Evolutionary conservation across 1,284 basidiomycete genomes (phyloP).

Genomic region (Irpex sp.): DNA sequence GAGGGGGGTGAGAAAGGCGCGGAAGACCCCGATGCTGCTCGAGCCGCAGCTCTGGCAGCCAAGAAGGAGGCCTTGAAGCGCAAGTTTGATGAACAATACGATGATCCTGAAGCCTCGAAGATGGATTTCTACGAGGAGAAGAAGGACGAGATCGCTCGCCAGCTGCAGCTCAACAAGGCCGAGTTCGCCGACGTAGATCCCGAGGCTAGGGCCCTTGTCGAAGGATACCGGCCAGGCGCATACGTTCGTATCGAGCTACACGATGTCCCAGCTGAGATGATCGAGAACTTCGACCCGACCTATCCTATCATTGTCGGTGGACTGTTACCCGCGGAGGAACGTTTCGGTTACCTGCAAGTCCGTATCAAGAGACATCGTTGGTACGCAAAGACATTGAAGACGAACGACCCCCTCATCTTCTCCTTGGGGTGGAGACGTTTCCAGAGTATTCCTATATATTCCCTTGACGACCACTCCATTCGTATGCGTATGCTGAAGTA

Average conservation of each 20-base stretch:
- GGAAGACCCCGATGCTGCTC: constrained; percentile 32
- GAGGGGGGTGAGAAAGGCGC: constrained; percentile 16
- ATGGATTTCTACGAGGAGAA: constrained; percentile 87
- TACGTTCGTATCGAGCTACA: constrained; percentile 91
- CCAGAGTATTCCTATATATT: constrained; percentile 93
- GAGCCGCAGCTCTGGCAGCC: constrained; percentile 59
- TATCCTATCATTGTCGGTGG: constrained; percentile 94
- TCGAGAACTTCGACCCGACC: constrained; percentile 88
- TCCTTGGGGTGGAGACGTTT: constrained; percentile 96
- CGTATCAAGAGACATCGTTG: constrained; percentile 96
- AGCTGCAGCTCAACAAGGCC: constrained; percentile 78
- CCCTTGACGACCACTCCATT: constrained; percentile 93
- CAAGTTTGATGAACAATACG: constrained; percentile 96
- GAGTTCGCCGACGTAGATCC: constrained; percentile 84
- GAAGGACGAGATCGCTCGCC: constrained; percentile 88
- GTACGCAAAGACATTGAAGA: constrained; percentile 92
- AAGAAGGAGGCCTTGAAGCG: constrained; percentile 93
- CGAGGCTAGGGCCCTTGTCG: constrained; percentile 77
- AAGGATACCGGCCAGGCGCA: constrained; percentile 88
- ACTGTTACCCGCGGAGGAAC: constrained; percentile 86
- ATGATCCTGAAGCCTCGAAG: constrained; percentile 76
- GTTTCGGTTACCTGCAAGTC: constrained; percentile 91
- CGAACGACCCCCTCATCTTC: constrained; percentile 94
- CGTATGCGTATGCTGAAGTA: constrained; percentile 99
- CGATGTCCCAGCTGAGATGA: constrained; percentile 85